Percentiles rank a stretch among this genome's conserved stretches.
These are phyloP conservation scores for Colletotrichum coccodes DNA, from an alignment of 2,329 filamentous ascomycete species.

Conservation along the genomic window DNA sequence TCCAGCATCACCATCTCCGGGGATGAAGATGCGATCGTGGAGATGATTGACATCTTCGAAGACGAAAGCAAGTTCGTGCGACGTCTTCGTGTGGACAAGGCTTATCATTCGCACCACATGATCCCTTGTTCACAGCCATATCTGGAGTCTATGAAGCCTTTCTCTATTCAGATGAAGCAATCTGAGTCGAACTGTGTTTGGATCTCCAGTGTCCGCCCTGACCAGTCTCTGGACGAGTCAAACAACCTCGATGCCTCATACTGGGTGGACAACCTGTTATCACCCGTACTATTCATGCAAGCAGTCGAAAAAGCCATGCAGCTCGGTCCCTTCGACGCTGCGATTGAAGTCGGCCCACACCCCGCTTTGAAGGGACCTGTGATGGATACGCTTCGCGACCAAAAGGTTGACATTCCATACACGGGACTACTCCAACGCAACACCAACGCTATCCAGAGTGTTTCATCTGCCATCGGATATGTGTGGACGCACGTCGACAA, in stretches of 20 bases:
- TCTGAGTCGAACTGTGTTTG: neutral
- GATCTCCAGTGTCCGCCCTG: neutral
- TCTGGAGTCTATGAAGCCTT: neutral
- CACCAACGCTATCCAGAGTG: neutral
- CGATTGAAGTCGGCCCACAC: slow-evolving; percentile 47
- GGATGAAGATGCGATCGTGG: slow-evolving; percentile 39
- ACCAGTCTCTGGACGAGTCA: neutral
- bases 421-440: neutral
- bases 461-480: neutral
- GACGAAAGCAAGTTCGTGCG: slow-evolving; percentile 34
- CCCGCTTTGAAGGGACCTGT: slow-evolving; percentile 51
- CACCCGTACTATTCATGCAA: slow-evolving; percentile 39
- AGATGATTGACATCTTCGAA: slow-evolving; percentile 35
- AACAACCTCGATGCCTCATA: slow-evolving; percentile 32
- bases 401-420: neutral
- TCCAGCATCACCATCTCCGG: slow-evolving; percentile 40
- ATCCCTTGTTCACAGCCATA: neutral
- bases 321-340: slow-evolving; percentile 14
- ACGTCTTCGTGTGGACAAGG: slow-evolving; percentile 39
- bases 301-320: slow-evolving; percentile 26
- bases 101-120: slow-evolving; percentile 46
- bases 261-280: slow-evolving; percentile 42
- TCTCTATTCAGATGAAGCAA: neutral
- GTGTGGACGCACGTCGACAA: slow-evolving; percentile 2
- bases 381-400: neutral